These are phyloP conservation scores for Lentinula sp. DNA, from an alignment of 768 basidiomycete species.

Conservation along the genomic window DNA sequence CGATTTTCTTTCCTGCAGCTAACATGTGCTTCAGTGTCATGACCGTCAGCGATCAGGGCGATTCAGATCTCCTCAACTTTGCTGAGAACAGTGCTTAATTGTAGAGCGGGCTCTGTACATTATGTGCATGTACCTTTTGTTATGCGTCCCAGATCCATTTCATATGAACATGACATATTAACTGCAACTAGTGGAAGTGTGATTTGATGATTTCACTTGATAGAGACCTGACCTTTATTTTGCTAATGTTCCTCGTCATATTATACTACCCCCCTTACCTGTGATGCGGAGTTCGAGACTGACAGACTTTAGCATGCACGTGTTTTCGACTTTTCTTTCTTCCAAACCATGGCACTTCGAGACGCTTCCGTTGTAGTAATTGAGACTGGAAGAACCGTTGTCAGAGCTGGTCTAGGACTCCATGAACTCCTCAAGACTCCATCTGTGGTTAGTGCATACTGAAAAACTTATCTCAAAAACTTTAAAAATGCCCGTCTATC, in stretches of 20 bases:
- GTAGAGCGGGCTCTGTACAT: not conserved
- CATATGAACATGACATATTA: no score
- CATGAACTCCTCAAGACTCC: slow-evolving; percentile 75
- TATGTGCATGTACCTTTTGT: not conserved
- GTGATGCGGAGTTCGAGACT: no score
- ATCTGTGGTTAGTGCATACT: slow-evolving; percentile 51
- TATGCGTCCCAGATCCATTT: no score
- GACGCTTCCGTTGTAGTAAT: slow-evolving; percentile 78
- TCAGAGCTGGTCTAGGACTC: slow-evolving; percentile 76
- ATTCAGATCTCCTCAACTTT: slow-evolving; percentile 89
- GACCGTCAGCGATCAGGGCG: slow-evolving; percentile 94
- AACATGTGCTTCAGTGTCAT: slow-evolving; percentile 62
- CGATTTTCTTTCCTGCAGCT: not conserved
- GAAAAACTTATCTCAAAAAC: not conserved
- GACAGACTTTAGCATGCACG: not conserved
- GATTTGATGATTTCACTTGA: no score
- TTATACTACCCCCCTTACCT: no score
- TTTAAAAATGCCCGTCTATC: not conserved
- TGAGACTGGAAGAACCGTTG: slow-evolving; percentile 63
- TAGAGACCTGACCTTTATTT: no score
- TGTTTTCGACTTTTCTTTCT: not conserved
- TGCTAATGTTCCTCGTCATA: no score
- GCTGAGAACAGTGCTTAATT: slow-evolving; percentile 56
- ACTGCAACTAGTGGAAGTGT: no score
- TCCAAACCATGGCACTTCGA: slow-evolving; percentile 51